Percentiles rank a stretch among this genome's conserved stretches.
These are phyloP conservation scores for Citrus unshiu DNA, from an alignment of 345 rosid species.

Conservation along the genomic window DNA sequence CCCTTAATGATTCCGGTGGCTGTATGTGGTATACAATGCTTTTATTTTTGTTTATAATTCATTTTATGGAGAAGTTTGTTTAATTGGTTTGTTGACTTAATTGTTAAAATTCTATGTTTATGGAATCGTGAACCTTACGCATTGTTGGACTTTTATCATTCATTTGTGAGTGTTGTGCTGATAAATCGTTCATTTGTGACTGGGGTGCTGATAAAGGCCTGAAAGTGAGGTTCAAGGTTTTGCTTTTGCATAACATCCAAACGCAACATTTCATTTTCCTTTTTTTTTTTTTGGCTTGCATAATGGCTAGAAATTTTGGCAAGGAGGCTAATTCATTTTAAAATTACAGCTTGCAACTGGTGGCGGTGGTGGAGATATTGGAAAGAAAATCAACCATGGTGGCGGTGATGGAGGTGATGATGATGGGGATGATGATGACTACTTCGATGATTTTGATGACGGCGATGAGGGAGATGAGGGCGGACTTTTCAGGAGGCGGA, in stretches of 20 bases:
- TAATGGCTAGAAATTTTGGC: background rate
- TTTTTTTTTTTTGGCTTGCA: background rate
- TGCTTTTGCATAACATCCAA: background rate
- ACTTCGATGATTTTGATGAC: slow-evolving; percentile 90
- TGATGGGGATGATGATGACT: slow-evolving; percentile 92
- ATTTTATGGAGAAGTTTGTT: background rate
- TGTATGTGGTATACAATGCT: background rate
- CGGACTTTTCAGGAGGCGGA: slow-evolving; percentile 81
- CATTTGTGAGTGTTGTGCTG: background rate
- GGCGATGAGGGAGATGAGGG: slow-evolving; percentile 89
- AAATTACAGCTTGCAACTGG: slow-evolving; percentile 72
- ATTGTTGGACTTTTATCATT: background rate
- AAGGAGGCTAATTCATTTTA: slow-evolving; percentile 17
- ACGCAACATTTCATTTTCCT: background rate
- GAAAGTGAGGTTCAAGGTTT: background rate
- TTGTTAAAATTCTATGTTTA: background rate
- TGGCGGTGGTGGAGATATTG: slow-evolving; percentile 93
- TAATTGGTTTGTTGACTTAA: background rate
- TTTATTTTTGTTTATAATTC: background rate
- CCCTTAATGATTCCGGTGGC: background rate
- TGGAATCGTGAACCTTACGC: background rate
- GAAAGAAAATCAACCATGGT: slow-evolving; percentile 77
- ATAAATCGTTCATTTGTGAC: background rate
- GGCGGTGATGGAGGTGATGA: slow-evolving; percentile 98
- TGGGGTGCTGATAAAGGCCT: background rate